Evolutionary conservation across 176 grass and related monocot species (phyloP).

Genomic region (Phyllostachys edulis): DNA sequence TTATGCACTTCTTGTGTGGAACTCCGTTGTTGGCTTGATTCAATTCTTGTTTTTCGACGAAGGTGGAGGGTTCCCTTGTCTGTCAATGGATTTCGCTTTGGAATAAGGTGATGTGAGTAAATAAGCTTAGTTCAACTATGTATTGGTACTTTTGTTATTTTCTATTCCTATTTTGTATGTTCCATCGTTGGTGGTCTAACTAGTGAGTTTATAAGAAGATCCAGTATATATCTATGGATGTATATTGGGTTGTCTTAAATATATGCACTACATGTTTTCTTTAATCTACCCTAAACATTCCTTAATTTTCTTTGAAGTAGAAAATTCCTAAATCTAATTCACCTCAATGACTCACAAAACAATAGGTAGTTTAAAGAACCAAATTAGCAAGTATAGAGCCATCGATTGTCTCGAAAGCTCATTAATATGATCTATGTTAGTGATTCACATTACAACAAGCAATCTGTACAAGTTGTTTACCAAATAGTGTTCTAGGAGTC

Average conservation of each 20-base stretch:
- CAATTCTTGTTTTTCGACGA: background rate
- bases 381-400: background rate
- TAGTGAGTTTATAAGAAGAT: background rate
- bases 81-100: background rate
- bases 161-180: background rate
- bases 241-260: background rate
- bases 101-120: background rate
- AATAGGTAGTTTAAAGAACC: background rate
- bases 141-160: background rate
- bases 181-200: background rate
- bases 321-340: background rate
- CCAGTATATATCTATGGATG: background rate
- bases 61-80: background rate
- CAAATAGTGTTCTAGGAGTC: background rate
- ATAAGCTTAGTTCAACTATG: background rate
- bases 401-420: fast-evolving
- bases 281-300: background rate
- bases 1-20: background rate
- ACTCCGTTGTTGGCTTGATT: background rate
- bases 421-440: background rate
- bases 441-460: background rate
- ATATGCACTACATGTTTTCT: background rate
- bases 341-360: background rate
- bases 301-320: background rate
- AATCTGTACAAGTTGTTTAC: background rate